Conservation (phyloP, 169 alveolate genomes). For the Amoebophrya sp. region DNA sequence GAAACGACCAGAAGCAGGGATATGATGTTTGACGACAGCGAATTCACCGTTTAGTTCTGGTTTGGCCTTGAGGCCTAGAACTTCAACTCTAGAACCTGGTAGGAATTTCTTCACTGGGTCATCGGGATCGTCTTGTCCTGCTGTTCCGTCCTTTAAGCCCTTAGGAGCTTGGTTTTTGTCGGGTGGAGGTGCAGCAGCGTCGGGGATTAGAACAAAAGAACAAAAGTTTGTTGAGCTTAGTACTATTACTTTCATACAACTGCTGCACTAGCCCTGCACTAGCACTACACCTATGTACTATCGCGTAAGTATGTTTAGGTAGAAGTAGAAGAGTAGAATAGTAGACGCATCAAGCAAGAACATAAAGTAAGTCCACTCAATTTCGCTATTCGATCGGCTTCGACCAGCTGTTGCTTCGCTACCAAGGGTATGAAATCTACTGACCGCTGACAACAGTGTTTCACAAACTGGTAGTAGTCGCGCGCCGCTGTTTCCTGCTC, state of each 20-base stretch:
- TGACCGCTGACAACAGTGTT: not conserved
- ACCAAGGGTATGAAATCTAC: not conserved
- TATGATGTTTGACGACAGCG: not conserved
- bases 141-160: too few relatives aligned
- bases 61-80: not conserved
- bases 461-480: not conserved
- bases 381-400: not conserved
- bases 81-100: not conserved
- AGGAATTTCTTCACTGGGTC: not conserved
- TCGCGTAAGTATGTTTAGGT: too few relatives aligned
- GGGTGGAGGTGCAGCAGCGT: too few relatives aligned
- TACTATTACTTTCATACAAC: too few relatives aligned
- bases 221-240: too few relatives aligned
- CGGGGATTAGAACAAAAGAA: too few relatives aligned
- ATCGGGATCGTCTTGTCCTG: not conserved
- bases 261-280: too few relatives aligned
- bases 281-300: too few relatives aligned
- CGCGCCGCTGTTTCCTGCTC: not conserved
- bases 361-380: not conserved
- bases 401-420: constrained; percentile 4
- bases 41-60: not conserved
- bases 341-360: too few relatives aligned
- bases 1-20: not conserved
- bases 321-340: too few relatives aligned
- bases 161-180: too few relatives aligned